A percentile compares a stretch with the other conserved stretches of the same genome.
Conservation (phyloP, 805 yeast genomes). For the Teunomyces cretensis region DNA sequence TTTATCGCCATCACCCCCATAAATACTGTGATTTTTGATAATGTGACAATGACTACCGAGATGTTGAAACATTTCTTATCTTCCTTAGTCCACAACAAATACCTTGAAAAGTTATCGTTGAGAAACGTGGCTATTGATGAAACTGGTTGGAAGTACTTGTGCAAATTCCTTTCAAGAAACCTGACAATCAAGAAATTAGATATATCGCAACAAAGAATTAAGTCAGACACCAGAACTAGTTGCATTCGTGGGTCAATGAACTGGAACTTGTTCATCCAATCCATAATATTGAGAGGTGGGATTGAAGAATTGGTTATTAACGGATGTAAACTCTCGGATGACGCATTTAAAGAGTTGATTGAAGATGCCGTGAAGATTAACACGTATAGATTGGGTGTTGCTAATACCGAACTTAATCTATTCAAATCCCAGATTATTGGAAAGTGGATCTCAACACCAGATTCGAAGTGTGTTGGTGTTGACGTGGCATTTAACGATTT, state of each 20-base stretch:
- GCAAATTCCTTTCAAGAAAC: constrained; percentile 47
- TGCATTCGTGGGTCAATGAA: constrained; percentile 48
- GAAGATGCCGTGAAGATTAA: constrained; percentile 38
- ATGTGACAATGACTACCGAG: constrained; percentile 53
- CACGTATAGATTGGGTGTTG: constrained; percentile 54
- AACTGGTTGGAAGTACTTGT: constrained; percentile 50
- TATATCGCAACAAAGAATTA: constrained; percentile 55
- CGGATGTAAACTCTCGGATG: constrained; percentile 51
- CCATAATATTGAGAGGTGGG: constrained; percentile 48
- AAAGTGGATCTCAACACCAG: constrained; percentile 46
- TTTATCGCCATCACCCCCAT: constrained; percentile 57
- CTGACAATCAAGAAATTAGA: constrained; percentile 49
- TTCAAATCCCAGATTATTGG: constrained; percentile 43
- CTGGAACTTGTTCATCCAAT: constrained; percentile 49
- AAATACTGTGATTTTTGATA: constrained; percentile 55
- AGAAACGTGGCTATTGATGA: constrained; percentile 56
- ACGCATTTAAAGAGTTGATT: constrained; percentile 41
- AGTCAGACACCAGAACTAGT: constrained; percentile 40
- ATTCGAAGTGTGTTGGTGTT: constrained; percentile 51
- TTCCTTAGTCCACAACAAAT: constrained; percentile 42
- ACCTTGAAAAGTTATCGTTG: constrained; percentile 51
- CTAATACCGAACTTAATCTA: constrained; percentile 47
- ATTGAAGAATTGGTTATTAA: constrained; percentile 58
- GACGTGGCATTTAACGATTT: constrained; percentile 58
- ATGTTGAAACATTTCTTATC: constrained; percentile 52